A percentile compares a stretch with the other conserved stretches of the same genome.
These are phyloP conservation scores for Talaromyces trachyspermus DNA, from an alignment of 495 filamentous ascomycete genomes.

Conservation along the genomic window DNA sequence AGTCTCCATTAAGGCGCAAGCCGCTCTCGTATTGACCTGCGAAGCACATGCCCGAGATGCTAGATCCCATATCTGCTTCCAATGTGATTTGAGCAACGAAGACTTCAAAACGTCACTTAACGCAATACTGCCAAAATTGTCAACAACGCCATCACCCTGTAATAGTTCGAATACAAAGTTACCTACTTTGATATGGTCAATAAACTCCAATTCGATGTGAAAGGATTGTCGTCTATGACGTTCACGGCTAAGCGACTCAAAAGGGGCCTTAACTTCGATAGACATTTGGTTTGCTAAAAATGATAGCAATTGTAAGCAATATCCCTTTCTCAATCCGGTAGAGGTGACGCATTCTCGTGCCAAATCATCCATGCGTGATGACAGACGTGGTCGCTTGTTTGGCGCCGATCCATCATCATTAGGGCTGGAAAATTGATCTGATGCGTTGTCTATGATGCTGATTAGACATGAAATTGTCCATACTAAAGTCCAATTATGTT, in stretches of 20 bases:
- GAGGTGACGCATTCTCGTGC: slow-evolving; percentile 51
- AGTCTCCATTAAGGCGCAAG: slow-evolving; percentile 66
- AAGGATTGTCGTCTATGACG: slow-evolving; percentile 49
- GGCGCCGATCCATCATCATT: slow-evolving; percentile 15
- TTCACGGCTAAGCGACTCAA: slow-evolving; percentile 41
- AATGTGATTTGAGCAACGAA: slow-evolving; percentile 34
- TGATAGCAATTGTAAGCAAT: slow-evolving; percentile 70
- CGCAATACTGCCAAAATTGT: slow-evolving; percentile 22
- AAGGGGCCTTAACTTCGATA: slow-evolving; percentile 35
- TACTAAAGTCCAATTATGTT: slow-evolving; percentile 41
- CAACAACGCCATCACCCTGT: neutral
- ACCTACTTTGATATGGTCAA: slow-evolving; percentile 53
- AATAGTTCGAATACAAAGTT: neutral
- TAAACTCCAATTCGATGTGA: slow-evolving; percentile 58
- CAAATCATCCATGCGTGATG: slow-evolving; percentile 51
- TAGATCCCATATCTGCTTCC: slow-evolving; percentile 72
- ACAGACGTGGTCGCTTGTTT: slow-evolving; percentile 56
- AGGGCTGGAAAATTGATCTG: slow-evolving; percentile 5
- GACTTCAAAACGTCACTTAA: slow-evolving; percentile 18
- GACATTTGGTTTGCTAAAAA: slow-evolving; percentile 49
- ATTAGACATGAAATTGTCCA: slow-evolving; percentile 32
- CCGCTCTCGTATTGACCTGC: slow-evolving; percentile 63
- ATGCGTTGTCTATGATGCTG: slow-evolving; percentile 22
- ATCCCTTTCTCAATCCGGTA: slow-evolving; percentile 49
- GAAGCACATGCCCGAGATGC: slow-evolving; percentile 63